These are phyloP conservation scores for Pichia gijzeniarum DNA, from an alignment of 805 yeast genomes.

Conservation along the genomic window DNA sequence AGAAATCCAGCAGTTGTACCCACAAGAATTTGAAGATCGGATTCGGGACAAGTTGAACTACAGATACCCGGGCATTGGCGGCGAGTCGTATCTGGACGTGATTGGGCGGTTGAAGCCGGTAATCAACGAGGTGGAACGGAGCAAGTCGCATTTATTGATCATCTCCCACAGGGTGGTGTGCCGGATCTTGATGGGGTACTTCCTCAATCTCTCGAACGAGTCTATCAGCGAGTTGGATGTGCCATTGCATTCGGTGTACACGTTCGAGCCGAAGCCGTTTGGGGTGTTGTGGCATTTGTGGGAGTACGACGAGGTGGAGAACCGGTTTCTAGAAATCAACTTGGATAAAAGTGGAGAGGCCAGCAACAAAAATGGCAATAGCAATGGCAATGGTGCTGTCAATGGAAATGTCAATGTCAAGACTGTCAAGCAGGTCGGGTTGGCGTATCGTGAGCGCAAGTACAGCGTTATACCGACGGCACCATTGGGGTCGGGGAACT, in stretches of 20 bases:
- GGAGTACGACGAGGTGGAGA: slow-evolving; percentile 73
- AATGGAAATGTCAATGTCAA: too few species aligned
- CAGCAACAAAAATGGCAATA: too few species aligned
- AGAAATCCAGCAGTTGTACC: slow-evolving; percentile 66
- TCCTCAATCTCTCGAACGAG: slow-evolving; percentile 72
- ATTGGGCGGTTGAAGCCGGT: slow-evolving; percentile 84
- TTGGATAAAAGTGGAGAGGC: slow-evolving; percentile 30
- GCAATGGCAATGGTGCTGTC: too few species aligned
- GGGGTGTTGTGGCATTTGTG: slow-evolving; percentile 92
- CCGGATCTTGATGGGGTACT: slow-evolving; percentile 80
- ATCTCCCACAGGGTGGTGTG: slow-evolving; percentile 90
- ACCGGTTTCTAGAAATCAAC: slow-evolving; percentile 69
- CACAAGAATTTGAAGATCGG: slow-evolving; percentile 75
- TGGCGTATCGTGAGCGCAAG: slow-evolving; percentile 61
- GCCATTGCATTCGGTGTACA: slow-evolving; percentile 85
- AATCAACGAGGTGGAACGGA: slow-evolving; percentile 87
- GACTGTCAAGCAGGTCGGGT: slow-evolving; percentile 64
- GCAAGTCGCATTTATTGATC: slow-evolving; percentile 77
- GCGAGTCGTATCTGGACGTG: slow-evolving; percentile 92
- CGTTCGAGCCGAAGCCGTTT: slow-evolving; percentile 88
- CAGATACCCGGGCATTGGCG: slow-evolving; percentile 96
- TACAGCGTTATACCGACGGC: slow-evolving; percentile 76
- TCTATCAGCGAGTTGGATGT: slow-evolving; percentile 86
- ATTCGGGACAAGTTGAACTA: slow-evolving; percentile 72
- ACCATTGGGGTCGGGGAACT: slow-evolving; percentile 30